A percentile compares a stretch with the other conserved stretches of the same genome.
Conservation (phyloP, 2,329 filamentous ascomycete genomes). For the Tympanopsis confertula region DNA sequence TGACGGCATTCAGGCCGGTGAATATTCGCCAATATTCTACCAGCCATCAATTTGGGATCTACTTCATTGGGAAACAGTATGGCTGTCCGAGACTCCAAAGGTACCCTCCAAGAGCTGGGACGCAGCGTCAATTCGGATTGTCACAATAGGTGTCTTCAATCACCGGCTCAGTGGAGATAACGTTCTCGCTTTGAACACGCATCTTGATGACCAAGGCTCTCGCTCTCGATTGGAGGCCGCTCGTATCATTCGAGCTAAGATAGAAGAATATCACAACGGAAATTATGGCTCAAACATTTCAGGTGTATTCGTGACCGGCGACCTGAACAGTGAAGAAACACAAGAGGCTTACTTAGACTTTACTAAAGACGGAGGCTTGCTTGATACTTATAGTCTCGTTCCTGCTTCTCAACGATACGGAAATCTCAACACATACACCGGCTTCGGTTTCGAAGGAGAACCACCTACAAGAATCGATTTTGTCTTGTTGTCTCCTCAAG, state of each 20-base stretch:
- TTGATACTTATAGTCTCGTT: slow-evolving; percentile 11
- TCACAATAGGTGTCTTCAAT: slow-evolving; percentile 36
- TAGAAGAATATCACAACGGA: slow-evolving; percentile 18
- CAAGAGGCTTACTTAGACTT: slow-evolving; percentile 38
- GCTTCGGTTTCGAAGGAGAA: background rate
- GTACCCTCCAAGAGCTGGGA: slow-evolving; percentile 28
- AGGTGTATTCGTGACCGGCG: slow-evolving; percentile 37
- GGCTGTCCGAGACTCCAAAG: slow-evolving; percentile 24
- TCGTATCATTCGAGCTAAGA: slow-evolving; percentile 32
- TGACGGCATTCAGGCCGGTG: slow-evolving; percentile 27
- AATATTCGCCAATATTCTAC: slow-evolving; percentile 29
- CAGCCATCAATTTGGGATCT: slow-evolving; percentile 19
- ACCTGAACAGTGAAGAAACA: slow-evolving; percentile 39
- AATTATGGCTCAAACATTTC: slow-evolving; percentile 13
- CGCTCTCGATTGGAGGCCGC: slow-evolving; percentile 34
- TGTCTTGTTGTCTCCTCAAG: slow-evolving; percentile 6
- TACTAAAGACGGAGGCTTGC: slow-evolving; percentile 20
- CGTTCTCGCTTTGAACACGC: slow-evolving; percentile 40
- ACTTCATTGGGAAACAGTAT: slow-evolving; percentile 19
- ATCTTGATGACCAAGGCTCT: slow-evolving; percentile 40
- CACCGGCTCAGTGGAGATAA: slow-evolving; percentile 25
- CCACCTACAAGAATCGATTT: background rate
- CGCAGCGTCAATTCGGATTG: slow-evolving; percentile 13
- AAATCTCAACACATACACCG: background rate
- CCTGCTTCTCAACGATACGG: background rate